Conservation (phyloP, 1,284 basidiomycete genomes). For the Austroboletus niveus region DNA sequence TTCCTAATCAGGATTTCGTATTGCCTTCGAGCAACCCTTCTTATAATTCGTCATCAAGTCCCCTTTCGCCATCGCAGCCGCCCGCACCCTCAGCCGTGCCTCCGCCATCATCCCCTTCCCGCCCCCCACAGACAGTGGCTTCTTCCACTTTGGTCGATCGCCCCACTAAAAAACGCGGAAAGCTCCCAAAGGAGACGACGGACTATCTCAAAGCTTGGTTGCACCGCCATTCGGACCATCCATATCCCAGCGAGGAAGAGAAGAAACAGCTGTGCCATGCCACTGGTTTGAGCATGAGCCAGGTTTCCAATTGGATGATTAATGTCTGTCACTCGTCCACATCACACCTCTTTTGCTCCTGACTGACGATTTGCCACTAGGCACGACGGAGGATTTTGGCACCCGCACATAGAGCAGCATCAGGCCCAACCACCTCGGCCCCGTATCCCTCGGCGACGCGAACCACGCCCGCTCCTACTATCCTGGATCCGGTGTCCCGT, state of each 20-base stretch:
- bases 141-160: slow-evolving; percentile 66
- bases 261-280: slow-evolving; percentile 85
- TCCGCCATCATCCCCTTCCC: slow-evolving; percentile 42
- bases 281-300: slow-evolving; percentile 83
- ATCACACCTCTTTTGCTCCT: slow-evolving; percentile 5
- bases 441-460: slow-evolving; percentile 57
- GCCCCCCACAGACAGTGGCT: slow-evolving; percentile 50
- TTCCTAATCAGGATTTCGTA: slow-evolving; percentile 33
- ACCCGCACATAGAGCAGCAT: slow-evolving; percentile 70
- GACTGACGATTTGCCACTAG: slow-evolving; percentile 37
- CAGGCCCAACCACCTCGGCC: slow-evolving; percentile 70
- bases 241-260: slow-evolving; percentile 88
- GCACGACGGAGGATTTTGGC: slow-evolving; percentile 79
- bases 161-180: slow-evolving; percentile 76
- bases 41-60: slow-evolving; percentile 22
- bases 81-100: slow-evolving; percentile 38
- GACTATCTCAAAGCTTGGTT: slow-evolving; percentile 91
- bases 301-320: slow-evolving; percentile 91
- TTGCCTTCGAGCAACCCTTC: slow-evolving; percentile 28
- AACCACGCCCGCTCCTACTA: slow-evolving; percentile 39
- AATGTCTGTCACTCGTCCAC: slow-evolving; percentile 54
- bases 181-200: slow-evolving; percentile 87
- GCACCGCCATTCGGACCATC: slow-evolving; percentile 84
- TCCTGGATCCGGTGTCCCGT: slow-evolving; percentile 39
- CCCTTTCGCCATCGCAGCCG: slow-evolving; percentile 25